A percentile compares a stretch with the other conserved stretches of the same genome.
Evolutionary conservation across 495 filamentous ascomycete species (phyloP).

Genomic region (Annulohypoxylon bovei): DNA sequence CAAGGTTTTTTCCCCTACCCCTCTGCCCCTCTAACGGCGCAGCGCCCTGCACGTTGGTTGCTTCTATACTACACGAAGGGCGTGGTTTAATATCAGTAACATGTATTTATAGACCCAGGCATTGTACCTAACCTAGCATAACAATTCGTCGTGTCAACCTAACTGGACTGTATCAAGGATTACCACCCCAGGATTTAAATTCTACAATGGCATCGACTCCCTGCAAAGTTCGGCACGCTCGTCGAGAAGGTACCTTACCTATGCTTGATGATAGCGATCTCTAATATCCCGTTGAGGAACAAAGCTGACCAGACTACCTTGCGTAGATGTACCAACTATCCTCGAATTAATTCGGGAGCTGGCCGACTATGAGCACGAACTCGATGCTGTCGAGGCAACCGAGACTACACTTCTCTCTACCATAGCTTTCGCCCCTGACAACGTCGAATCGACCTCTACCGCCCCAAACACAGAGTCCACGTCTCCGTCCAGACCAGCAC

Average conservation of each 20-base stretch:
- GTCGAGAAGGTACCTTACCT: constrained; percentile 46
- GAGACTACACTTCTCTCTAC: constrained; percentile 74
- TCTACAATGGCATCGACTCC: constrained; percentile 33
- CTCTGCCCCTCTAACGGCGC: constrained; percentile 6
- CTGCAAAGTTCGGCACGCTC: constrained; percentile 44
- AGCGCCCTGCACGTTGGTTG: not conserved
- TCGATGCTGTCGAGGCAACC: constrained; percentile 81
- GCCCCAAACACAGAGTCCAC: constrained; percentile 55
- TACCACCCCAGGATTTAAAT: not conserved
- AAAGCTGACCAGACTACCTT: constrained; percentile 6
- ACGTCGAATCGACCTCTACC: constrained; percentile 44
- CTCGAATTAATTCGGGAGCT: constrained; percentile 86
- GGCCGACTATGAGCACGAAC: constrained; percentile 84
- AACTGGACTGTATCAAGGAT: not conserved
- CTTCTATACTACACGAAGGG: constrained; percentile 16
- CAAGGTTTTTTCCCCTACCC: not conserved
- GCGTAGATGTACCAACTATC: constrained; percentile 74
- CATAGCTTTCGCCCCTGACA: constrained; percentile 74
- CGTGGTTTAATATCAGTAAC: not conserved
- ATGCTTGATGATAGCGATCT: not conserved
- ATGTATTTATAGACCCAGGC: constrained; percentile 3
- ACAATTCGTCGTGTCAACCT: not conserved
- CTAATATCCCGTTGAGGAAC: not conserved
- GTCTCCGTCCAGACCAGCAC: constrained; percentile 53
- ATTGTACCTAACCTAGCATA: not conserved